Evolutionary conservation across 2,329 filamentous ascomycete genomes (phyloP).

Genomic region (Diaporthe vaccinii): DNA sequence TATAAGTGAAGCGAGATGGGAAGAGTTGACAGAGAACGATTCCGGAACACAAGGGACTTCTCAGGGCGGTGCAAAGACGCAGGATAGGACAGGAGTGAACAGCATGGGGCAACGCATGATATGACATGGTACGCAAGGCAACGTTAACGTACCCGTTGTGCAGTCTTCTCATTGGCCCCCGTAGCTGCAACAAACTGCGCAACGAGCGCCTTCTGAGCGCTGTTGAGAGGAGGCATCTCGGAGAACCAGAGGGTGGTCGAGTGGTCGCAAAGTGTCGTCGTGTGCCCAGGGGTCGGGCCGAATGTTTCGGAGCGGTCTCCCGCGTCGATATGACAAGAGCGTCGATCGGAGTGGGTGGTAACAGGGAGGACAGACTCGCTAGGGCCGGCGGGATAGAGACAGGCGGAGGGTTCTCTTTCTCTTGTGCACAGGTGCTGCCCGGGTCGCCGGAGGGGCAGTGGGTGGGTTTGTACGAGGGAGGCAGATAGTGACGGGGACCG

Average conservation of each 20-base stretch:
- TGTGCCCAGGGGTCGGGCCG: constrained; percentile 37
- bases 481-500: background rate
- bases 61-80: background rate
- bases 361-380: constrained; percentile 8
- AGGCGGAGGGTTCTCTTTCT: background rate
- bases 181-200: constrained; percentile 39
- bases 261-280: background rate
- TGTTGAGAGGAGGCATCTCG: constrained; percentile 41
- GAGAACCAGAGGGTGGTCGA: background rate
- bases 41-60: background rate
- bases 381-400: background rate
- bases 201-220: constrained; percentile 38
- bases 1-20: background rate
- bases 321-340: constrained; percentile 22
- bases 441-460: background rate
- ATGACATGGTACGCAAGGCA: background rate
- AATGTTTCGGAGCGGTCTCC: constrained; percentile 35
- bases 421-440: constrained; percentile 6
- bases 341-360: background rate
- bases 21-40: background rate
- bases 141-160: constrained; percentile 37
- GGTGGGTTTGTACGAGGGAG: background rate
- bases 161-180: constrained; percentile 42
- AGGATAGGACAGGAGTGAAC: background rate
- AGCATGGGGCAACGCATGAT: background rate